phyloP scores from a whole-genome alignment of 1,139 yeast genomes.

The Pichia sp. region DNA sequence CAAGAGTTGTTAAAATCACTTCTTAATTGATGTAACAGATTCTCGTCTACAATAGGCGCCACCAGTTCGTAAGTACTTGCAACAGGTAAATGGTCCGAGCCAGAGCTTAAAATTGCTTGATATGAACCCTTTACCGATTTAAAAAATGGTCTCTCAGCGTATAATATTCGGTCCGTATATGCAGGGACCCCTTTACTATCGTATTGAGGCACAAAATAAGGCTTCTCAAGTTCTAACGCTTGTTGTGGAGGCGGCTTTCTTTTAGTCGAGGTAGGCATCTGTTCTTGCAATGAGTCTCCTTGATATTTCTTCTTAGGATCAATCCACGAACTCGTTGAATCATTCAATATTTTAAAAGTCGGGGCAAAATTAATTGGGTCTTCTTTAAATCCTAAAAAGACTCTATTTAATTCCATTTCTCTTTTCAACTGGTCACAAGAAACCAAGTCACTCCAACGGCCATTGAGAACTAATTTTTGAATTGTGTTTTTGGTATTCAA shows the following conservation, averaged over 20 bases:
- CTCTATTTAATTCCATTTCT: constrained; percentile 44
- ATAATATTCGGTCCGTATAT: constrained; percentile 68
- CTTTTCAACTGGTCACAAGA: constrained; percentile 50
- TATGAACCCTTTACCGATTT: constrained; percentile 30
- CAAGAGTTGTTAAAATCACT: constrained; percentile 13
- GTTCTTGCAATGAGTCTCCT: background rate
- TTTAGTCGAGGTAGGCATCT: background rate
- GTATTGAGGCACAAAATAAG: constrained; percentile 26
- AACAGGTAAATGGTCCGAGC: constrained; percentile 78
- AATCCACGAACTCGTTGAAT: constrained; percentile 14
- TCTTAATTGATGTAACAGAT: constrained; percentile 5
- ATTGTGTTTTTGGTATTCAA: constrained; percentile 10
- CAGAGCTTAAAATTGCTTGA: constrained; percentile 30
- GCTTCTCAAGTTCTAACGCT: constrained; percentile 22
- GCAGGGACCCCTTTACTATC: constrained; percentile 64
- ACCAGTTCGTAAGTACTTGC: constrained; percentile 40
- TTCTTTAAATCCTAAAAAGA: constrained; percentile 59
- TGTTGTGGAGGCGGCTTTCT: constrained; percentile 5
- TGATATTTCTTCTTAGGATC: background rate
- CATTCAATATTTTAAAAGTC: constrained; percentile 55
- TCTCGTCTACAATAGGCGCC: constrained; percentile 40
- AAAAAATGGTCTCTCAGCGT: constrained; percentile 30
- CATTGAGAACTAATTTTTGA: constrained; percentile 5
- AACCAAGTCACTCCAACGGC: constrained; percentile 35
- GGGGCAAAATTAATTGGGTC: constrained; percentile 60